These are phyloP conservation scores for Cladobotryum mycophilum DNA, from an alignment of 2,329 filamentous ascomycete genomes.

Conservation along the genomic window DNA sequence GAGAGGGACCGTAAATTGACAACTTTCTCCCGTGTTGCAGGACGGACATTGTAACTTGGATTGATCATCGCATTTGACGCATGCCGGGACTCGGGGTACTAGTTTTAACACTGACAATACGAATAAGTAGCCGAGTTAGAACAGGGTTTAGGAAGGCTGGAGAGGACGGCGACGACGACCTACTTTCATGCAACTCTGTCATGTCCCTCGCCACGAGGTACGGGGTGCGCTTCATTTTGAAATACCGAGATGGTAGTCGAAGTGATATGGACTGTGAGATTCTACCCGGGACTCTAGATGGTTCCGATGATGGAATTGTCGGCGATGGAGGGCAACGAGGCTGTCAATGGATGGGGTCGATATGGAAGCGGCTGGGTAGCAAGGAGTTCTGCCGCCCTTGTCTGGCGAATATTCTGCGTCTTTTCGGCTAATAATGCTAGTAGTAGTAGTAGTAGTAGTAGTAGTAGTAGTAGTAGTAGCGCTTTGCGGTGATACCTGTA, in stretches of 20 bases:
- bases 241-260: neutral
- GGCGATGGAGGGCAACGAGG: no score
- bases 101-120: slow-evolving; percentile 26
- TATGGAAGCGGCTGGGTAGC: no score
- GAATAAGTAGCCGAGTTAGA: neutral
- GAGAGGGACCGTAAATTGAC: slow-evolving; percentile 39
- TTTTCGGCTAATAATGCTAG: no score
- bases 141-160: no score
- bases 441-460: no score
- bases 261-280: no score
- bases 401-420: no score
- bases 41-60: slow-evolving; percentile 38
- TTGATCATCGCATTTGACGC: slow-evolving; percentile 40
- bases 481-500: neutral
- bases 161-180: slow-evolving; percentile 4
- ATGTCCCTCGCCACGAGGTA: slow-evolving; percentile 20
- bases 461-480: no score
- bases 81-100: slow-evolving; percentile 34
- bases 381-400: no score
- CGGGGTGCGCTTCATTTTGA: slow-evolving; percentile 6
- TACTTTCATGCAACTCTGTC: slow-evolving; percentile 26
- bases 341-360: no score
- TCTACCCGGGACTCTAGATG: no score
- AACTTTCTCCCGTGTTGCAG: slow-evolving; percentile 37
- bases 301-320: no score